Evolutionary conservation across 1,284 basidiomycete species (phyloP).

Genomic region (Afroboletus lepidellus): DNA sequence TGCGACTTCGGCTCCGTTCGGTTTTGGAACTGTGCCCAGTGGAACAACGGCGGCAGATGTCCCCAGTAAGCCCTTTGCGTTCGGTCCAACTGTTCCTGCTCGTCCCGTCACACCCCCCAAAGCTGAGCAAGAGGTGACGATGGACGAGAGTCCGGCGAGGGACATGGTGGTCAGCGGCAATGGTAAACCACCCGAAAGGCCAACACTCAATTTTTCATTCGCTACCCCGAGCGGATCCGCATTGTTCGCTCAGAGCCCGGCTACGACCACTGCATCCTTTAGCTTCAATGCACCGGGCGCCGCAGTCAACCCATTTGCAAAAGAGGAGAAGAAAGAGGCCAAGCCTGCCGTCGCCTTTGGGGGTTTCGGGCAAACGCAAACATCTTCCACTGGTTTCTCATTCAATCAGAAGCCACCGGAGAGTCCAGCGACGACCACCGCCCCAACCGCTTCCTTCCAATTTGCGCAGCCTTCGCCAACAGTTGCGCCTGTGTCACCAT

Average conservation of each 20-base stretch:
- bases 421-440: conserved; percentile 36
- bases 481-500: conserved; percentile 38
- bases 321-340: conserved; percentile 34
- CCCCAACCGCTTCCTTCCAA: conserved; percentile 41
- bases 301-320: conserved; percentile 31
- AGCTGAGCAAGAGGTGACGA: conserved; percentile 55
- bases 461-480: conserved; percentile 43
- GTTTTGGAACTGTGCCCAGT: conserved; percentile 28
- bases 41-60: conserved; percentile 31
- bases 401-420: conserved; percentile 36
- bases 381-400: conserved; percentile 31
- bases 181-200: conserved; percentile 34
- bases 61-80: conserved; percentile 34
- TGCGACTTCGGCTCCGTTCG: conserved; percentile 30
- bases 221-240: conserved; percentile 32
- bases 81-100: conserved; percentile 23
- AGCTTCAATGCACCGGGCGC: conserved; percentile 26
- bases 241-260: conserved; percentile 40
- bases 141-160: conserved; percentile 70
- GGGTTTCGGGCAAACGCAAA: conserved; percentile 28
- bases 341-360: conserved; percentile 29
- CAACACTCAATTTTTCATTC: conserved; percentile 49
- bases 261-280: conserved; percentile 31
- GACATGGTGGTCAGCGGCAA: conserved; percentile 43
- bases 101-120: conserved; percentile 57